phyloP scores from a whole-genome alignment of 495 filamentous ascomycete genomes.

The Articulospora tetracladia region DNA sequence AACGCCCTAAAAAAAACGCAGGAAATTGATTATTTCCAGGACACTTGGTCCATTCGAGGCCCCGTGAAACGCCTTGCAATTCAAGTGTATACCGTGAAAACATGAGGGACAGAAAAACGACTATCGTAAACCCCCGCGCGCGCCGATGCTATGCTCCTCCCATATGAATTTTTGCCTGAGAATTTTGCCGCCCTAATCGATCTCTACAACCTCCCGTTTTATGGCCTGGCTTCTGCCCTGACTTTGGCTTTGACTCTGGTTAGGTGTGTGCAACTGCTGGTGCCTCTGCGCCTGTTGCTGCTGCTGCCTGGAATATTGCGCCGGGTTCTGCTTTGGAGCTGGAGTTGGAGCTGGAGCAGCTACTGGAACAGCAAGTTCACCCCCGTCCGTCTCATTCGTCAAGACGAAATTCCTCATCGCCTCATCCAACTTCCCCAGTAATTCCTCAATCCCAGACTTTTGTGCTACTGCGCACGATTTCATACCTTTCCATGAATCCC shows the following conservation, averaged over 20 bases:
- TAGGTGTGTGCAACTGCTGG: constrained; percentile 13
- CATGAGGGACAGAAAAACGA: neutral
- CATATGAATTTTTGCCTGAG: neutral
- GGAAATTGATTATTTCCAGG: constrained; percentile 3
- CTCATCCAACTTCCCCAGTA: constrained; percentile 20
- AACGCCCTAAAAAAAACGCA: constrained; percentile 6
- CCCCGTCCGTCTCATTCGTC: neutral
- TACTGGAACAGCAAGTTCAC: neutral
- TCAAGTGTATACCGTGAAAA: neutral
- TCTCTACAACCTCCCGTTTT: constrained; percentile 20
- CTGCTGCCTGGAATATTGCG: neutral
- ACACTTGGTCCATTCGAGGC: neutral
- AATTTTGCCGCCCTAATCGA: constrained; percentile 16
- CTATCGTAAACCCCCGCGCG: constrained; percentile 15
- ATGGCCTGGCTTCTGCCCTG: constrained; percentile 15
- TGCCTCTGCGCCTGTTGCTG: neutral
- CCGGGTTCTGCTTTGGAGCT: neutral
- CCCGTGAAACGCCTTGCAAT: neutral
- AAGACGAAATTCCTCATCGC: constrained; percentile 15
- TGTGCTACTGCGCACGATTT: constrained; percentile 20
- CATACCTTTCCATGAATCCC: constrained; percentile 22
- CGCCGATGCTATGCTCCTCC: constrained; percentile 16
- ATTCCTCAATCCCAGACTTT: constrained; percentile 11
- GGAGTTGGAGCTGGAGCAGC: neutral
- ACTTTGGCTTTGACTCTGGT: constrained; percentile 19